phyloP scores from a whole-genome alignment of 768 basidiomycete species.

The Mrakia blollopis region DNA sequence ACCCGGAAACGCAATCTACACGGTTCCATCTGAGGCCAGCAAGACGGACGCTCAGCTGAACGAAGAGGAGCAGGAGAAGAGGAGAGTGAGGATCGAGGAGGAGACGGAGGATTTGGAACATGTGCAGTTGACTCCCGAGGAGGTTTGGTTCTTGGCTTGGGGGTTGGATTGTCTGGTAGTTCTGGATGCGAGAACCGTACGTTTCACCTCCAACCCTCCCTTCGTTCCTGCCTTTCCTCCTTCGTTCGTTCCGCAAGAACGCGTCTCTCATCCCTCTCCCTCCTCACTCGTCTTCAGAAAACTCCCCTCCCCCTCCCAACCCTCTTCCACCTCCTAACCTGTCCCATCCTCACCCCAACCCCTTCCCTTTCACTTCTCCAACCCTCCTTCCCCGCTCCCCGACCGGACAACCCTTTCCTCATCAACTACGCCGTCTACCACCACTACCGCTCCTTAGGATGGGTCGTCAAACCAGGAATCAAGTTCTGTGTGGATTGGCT shows the following conservation, averaged over 20 bases:
- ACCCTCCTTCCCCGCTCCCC: constrained; percentile 41
- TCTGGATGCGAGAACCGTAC: constrained; percentile 61
- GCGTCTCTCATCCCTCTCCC: no score
- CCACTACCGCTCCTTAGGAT: constrained; percentile 91
- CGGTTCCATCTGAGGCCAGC: not conserved
- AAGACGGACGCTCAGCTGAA: constrained; percentile 18
- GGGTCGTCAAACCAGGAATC: constrained; percentile 92
- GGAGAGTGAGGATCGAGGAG: constrained; percentile 48
- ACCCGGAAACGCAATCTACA: constrained; percentile 13
- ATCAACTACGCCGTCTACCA: constrained; percentile 86
- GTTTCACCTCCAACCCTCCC: constrained; percentile 35
- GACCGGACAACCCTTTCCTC: constrained; percentile 85
- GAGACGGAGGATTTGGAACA: constrained; percentile 61
- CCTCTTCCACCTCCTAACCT: constrained; percentile 43
- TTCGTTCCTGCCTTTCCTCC: not conserved
- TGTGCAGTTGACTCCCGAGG: constrained; percentile 79
- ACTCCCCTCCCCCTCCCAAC: constrained; percentile 25
- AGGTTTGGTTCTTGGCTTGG: constrained; percentile 85
- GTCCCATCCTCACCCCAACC: constrained; percentile 40
- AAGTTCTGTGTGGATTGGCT: constrained; percentile 97
- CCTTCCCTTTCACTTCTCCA: constrained; percentile 33
- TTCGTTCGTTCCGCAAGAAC: not conserved
- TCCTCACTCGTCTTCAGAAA: constrained; percentile 42
- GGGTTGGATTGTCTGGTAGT: constrained; percentile 75
- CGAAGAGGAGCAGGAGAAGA: constrained; percentile 20